Evolutionary conservation across 441 rosid species (phyloP).

Genomic region (Kokia cookei): DNA sequence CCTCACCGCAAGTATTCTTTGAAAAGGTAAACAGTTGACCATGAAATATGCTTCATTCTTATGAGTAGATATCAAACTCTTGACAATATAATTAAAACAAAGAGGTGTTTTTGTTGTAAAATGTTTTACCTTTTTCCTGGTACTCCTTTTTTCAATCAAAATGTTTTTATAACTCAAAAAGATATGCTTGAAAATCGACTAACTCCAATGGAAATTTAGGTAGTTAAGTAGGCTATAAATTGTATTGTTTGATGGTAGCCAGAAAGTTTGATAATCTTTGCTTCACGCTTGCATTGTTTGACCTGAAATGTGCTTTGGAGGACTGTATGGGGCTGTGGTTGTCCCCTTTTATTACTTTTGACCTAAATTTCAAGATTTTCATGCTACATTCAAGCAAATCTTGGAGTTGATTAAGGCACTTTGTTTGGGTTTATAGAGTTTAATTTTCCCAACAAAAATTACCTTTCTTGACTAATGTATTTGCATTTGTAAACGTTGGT

Average conservation of each 20-base stretch:
- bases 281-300: slow-evolving; percentile 12
- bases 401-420: neutral
- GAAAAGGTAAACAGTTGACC: too few relatives aligned
- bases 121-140: neutral
- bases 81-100: too few relatives aligned
- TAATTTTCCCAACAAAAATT: neutral
- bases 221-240: neutral
- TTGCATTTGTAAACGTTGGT: too few relatives aligned
- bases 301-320: neutral
- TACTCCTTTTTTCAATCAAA: neutral
- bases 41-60: too few relatives aligned
- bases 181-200: neutral
- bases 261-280: neutral
- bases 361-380: neutral
- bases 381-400: neutral
- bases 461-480: too few relatives aligned
- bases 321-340: neutral
- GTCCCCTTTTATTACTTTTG: slow-evolving; percentile 1
- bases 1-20: too few relatives aligned
- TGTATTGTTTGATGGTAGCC: neutral
- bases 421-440: neutral
- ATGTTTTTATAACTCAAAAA: neutral
- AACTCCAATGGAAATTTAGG: neutral
- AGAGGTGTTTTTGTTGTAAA: neutral
- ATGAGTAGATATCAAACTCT: too few relatives aligned